Conservation (phyloP, 148 eudicot genomes). For the Mesembryanthemum crystallinum region DNA sequence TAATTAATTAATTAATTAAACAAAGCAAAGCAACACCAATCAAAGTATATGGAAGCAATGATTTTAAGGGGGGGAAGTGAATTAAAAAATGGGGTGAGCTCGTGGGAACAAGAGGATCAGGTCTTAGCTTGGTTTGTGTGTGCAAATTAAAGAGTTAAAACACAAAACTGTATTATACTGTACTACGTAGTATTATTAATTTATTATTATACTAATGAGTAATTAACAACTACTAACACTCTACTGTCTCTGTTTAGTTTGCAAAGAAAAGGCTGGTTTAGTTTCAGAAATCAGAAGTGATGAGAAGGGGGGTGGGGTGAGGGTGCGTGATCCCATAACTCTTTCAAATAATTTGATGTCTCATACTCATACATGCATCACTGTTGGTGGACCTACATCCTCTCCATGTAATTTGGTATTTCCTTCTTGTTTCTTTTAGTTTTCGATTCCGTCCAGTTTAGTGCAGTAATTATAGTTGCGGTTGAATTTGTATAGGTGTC, state of each 20-base stretch:
- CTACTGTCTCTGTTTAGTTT: slow-evolving; percentile 5
- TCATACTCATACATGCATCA: not conserved
- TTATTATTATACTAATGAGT: not conserved
- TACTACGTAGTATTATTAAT: too few species aligned
- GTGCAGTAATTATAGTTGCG: too few species aligned
- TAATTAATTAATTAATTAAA: too few species aligned
- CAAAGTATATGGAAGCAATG: not conserved
- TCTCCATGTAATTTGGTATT: slow-evolving; percentile 17
- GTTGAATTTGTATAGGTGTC: too few species aligned
- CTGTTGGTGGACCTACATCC: not conserved
- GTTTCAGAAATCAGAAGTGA: not conserved
- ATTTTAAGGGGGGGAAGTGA: too few species aligned
- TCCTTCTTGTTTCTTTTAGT: too few species aligned
- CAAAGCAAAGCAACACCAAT: too few species aligned
- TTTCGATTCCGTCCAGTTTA: not conserved
- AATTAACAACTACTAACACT: not conserved
- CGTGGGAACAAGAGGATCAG: slow-evolving; percentile 15
- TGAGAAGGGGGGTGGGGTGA: too few species aligned
- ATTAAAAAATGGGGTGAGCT: not conserved
- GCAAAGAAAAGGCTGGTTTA: too few species aligned
- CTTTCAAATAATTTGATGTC: slow-evolving; percentile 16
- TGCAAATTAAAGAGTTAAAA: not conserved
- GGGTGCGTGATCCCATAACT: slow-evolving; percentile 19
- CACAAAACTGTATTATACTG: too few species aligned
- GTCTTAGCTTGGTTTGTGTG: slow-evolving; percentile 8